Conservation (phyloP, 2,329 filamentous ascomycete species). For the Claviceps fusiformis region DNA sequence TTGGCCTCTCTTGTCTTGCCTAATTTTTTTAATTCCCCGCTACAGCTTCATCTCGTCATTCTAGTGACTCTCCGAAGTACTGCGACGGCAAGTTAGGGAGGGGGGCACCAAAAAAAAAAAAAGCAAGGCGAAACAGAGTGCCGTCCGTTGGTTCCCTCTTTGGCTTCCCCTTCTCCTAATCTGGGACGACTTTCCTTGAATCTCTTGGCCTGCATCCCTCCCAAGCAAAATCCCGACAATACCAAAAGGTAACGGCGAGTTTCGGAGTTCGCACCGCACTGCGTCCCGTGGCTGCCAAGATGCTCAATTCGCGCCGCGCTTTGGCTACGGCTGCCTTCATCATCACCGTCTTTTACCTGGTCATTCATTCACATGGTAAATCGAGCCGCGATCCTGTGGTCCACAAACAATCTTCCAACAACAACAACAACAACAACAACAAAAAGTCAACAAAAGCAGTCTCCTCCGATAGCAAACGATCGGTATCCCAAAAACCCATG, state of each 20-base stretch:
- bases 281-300: slow-evolving; percentile 22
- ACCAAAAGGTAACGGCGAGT: background rate
- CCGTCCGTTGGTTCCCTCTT: background rate
- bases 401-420: slow-evolving; percentile 9
- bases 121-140: background rate
- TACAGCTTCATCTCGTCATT: background rate
- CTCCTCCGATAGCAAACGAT: slow-evolving; percentile 5
- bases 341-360: slow-evolving; percentile 53
- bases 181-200: background rate
- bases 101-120: background rate
- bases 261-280: background rate
- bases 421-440: no score
- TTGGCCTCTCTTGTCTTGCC: no score
- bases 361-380: slow-evolving; percentile 43
- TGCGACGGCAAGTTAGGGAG: background rate
- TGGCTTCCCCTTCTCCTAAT: background rate
- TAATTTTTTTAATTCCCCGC: no score
- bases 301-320: slow-evolving; percentile 70
- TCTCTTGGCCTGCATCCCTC: background rate
- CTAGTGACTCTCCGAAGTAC: background rate
- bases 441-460: slow-evolving; percentile 10
- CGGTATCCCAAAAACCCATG: slow-evolving; percentile 33
- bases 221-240: background rate
- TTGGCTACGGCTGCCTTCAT: slow-evolving; percentile 57
- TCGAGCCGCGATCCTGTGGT: background rate